These are phyloP conservation scores for Pterulicium gracile DNA, from an alignment of 1,284 basidiomycete species.

Conservation along the genomic window DNA sequence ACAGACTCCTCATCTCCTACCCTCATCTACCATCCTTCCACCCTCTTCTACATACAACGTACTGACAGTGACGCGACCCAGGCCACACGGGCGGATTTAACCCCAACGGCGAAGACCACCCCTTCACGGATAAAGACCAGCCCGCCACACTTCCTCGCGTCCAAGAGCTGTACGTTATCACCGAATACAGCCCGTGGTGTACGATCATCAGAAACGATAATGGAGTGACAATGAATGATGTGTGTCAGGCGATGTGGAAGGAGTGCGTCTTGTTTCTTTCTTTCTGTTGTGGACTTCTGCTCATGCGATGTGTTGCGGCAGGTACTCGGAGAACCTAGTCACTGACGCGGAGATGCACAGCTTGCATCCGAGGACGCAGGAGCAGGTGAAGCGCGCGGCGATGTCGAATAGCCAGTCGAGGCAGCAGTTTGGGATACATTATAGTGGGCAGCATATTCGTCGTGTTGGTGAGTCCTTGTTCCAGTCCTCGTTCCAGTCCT, in stretches of 20 bases:
- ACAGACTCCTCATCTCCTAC: not conserved
- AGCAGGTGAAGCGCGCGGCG: slow-evolving; percentile 48
- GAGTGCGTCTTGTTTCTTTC: slow-evolving; percentile 38
- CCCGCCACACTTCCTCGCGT: slow-evolving; percentile 73
- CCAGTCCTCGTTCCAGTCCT: too few relatives aligned
- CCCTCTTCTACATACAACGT: not conserved
- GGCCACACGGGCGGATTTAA: slow-evolving; percentile 54
- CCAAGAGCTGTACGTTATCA: slow-evolving; percentile 61
- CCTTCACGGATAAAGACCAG: slow-evolving; percentile 58
- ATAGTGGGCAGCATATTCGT: slow-evolving; percentile 1
- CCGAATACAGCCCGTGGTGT: slow-evolving; percentile 68
- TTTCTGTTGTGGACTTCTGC: not conserved
- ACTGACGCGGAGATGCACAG: slow-evolving; percentile 54
- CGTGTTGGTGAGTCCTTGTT: slow-evolving; percentile 8
- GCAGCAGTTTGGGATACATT: slow-evolving; percentile 11
- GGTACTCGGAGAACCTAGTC: slow-evolving; percentile 56
- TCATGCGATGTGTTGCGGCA: slow-evolving; percentile 16
- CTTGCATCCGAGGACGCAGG: slow-evolving; percentile 52
- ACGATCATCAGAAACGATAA: slow-evolving; percentile 60
- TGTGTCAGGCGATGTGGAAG: slow-evolving; percentile 54
- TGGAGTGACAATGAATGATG: slow-evolving; percentile 64
- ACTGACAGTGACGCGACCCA: too few relatives aligned
- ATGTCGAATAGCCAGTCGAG: slow-evolving; percentile 28
- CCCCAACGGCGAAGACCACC: slow-evolving; percentile 40
- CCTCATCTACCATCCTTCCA: too few relatives aligned